Conservation (phyloP, 306 rosid genomes). For the Carpinus fangiana region DNA sequence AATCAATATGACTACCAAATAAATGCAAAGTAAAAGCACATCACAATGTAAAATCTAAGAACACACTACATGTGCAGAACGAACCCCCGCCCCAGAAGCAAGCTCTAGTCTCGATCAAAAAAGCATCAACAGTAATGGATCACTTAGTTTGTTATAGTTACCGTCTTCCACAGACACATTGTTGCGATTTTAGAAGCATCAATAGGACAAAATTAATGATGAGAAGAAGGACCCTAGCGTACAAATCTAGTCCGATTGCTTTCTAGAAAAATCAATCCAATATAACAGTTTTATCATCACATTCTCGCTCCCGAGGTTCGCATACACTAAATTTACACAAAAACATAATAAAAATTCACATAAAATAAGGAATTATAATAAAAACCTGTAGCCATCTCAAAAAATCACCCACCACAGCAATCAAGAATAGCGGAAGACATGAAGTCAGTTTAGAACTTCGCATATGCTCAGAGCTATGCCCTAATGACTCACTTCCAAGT, state of each 20-base stretch:
- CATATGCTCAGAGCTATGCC: slow-evolving; percentile 26
- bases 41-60: background rate
- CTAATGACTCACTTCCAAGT: slow-evolving; percentile 34
- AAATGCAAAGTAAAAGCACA: background rate
- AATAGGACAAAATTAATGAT: background rate
- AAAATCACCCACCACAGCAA: slow-evolving; percentile 59
- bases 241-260: background rate
- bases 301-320: background rate
- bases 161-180: background rate
- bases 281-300: background rate
- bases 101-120: too few relatives aligned
- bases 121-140: too few relatives aligned
- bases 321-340: background rate
- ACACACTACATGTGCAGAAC: background rate
- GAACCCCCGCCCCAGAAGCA: background rate
- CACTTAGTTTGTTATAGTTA: background rate
- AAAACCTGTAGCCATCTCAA: slow-evolving; percentile 7
- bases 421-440: slow-evolving; percentile 55
- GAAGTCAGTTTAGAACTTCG: slow-evolving; percentile 39
- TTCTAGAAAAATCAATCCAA: background rate
- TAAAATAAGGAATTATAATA: background rate
- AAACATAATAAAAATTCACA: background rate
- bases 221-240: background rate
- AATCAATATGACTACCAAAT: background rate
- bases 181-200: background rate